phyloP scores from a whole-genome alignment of 306 rosid genomes.

The Pachyrhizus erosus region DNA sequence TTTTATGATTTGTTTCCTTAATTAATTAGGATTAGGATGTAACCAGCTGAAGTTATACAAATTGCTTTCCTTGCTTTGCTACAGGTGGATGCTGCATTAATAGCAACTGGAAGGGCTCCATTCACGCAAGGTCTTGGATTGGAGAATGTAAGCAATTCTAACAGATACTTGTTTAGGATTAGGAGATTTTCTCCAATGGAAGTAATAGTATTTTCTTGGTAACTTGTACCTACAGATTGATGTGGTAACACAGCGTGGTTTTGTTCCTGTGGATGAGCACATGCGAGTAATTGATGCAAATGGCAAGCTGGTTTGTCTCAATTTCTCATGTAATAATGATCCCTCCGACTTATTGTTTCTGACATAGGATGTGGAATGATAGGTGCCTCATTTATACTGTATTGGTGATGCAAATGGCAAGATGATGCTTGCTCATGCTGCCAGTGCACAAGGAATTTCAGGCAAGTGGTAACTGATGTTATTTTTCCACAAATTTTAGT shows the following conservation, averaged over 20 bases:
- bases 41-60: constrained; percentile 21
- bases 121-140: constrained; percentile 95
- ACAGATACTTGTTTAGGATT: constrained; percentile 32
- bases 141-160: constrained; percentile 76
- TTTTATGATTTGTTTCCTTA: too few relatives aligned
- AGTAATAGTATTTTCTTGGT: constrained; percentile 14
- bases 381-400: constrained; percentile 93
- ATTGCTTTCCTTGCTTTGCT: constrained; percentile 40
- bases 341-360: constrained; percentile 36
- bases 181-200: not conserved
- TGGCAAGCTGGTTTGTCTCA: constrained; percentile 77
- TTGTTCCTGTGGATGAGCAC: constrained; percentile 92
- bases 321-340: constrained; percentile 31
- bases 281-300: constrained; percentile 80
- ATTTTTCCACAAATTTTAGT: constrained; percentile 23
- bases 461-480: constrained; percentile 50
- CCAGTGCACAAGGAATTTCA: constrained; percentile 98
- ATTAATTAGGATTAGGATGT: not conserved
- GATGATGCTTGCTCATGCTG: constrained; percentile 99
- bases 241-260: constrained; percentile 86
- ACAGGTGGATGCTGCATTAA: constrained; percentile 95
- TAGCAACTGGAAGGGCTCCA: constrained; percentile 99
- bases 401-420: constrained; percentile 98
- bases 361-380: constrained; percentile 44
- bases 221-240: constrained; percentile 68